Conservation (phyloP, 2,329 filamentous ascomycete genomes). For the Cladosporium colombiae region DNA sequence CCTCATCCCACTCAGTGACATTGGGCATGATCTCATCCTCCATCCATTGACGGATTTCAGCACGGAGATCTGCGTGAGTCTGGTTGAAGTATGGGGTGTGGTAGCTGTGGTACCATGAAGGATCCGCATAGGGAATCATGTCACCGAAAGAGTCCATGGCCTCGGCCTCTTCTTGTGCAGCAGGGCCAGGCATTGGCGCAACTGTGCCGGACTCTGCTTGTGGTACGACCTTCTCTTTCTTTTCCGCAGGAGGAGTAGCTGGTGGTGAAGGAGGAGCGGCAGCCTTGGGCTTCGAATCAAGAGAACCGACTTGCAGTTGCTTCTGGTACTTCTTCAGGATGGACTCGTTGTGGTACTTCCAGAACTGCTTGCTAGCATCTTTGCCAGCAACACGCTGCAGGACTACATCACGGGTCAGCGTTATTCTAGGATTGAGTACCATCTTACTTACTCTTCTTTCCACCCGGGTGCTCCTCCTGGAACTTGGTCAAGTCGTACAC, state of each 20-base stretch:
- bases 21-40: conserved; percentile 85
- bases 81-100: conserved; percentile 97
- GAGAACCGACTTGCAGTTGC: conserved; percentile 79
- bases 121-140: conserved; percentile 87
- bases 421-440: not conserved
- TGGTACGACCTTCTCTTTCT: conserved; percentile 55
- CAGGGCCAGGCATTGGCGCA: conserved; percentile 42
- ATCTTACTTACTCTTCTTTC: conserved; percentile 63
- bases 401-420: conserved; percentile 46
- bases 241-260: conserved; percentile 48
- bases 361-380: conserved; percentile 67
- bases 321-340: conserved; percentile 80
- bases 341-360: conserved; percentile 75
- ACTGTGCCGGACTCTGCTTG: conserved; percentile 60
- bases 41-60: conserved; percentile 90
- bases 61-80: conserved; percentile 84
- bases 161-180: conserved; percentile 58
- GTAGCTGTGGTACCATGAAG: conserved; percentile 71
- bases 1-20: conserved; percentile 96
- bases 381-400: conserved; percentile 66
- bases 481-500: conserved; percentile 87
- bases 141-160: conserved; percentile 82
- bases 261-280: conserved; percentile 55
- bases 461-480: conserved; percentile 51
- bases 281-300: conserved; percentile 77